These are phyloP conservation scores for Endotrypanum monterogeii DNA, from an alignment of 208 protist genomes.

Conservation along the genomic window DNA sequence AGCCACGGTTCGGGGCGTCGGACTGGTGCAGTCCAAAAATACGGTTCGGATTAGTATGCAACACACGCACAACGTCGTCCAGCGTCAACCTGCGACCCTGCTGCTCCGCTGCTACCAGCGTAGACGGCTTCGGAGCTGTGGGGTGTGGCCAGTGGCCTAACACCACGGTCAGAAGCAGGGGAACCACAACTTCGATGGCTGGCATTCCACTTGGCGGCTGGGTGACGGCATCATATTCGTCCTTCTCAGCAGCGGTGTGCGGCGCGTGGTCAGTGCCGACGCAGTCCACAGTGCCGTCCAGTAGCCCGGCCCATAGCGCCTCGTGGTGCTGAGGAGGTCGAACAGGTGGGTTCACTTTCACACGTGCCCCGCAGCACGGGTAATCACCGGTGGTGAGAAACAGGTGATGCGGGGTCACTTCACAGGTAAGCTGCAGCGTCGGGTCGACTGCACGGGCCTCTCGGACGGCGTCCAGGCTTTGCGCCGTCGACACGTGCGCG, in stretches of 20 bases:
- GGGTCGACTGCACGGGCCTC: conserved; percentile 51
- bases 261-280: conserved; percentile 95
- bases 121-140: conserved; percentile 45
- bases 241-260: conserved; percentile 91
- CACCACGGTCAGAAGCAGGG: conserved; percentile 88
- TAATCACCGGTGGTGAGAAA: conserved; percentile 86
- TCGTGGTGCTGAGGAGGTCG: conserved; percentile 77
- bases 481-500: conserved; percentile 86
- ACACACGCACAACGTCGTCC: conserved; percentile 63
- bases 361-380: conserved; percentile 58
- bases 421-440: conserved; percentile 80
- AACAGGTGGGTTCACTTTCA: conserved; percentile 91
- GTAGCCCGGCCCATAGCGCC: conserved; percentile 87
- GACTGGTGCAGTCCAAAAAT: conserved; percentile 64
- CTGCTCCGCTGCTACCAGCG: conserved; percentile 33
- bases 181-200: conserved; percentile 89
- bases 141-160: conserved; percentile 75
- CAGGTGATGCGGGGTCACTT: conserved; percentile 93
- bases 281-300: conserved; percentile 92
- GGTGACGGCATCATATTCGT: conserved; percentile 15
- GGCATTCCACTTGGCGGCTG: conserved; percentile 93
- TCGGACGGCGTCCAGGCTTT: conserved; percentile 82
- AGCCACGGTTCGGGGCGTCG: conserved; percentile 31
- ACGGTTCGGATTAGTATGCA: conserved; percentile 79
- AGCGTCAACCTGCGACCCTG: conserved; percentile 28